Conservation (phyloP, 495 filamentous ascomycete species). For the Glutinoglossum americanum region DNA sequence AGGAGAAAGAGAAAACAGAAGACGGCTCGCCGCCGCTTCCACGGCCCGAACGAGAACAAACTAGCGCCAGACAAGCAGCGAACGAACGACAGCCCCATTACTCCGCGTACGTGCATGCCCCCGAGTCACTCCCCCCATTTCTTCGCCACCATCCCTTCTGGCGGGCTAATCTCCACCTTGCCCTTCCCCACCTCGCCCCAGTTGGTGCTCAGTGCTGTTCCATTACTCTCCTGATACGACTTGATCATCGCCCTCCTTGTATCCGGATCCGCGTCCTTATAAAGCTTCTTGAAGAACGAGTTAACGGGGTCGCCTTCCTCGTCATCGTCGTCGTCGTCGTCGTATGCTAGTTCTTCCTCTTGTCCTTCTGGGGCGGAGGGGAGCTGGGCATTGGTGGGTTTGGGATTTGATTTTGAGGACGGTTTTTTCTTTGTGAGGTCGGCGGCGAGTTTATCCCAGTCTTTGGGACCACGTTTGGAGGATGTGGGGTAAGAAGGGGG, state of each 20-base stretch:
- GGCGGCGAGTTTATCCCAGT: slow-evolving; percentile 70
- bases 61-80: too few relatives aligned
- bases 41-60: too few relatives aligned
- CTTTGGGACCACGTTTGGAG: slow-evolving; percentile 58
- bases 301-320: slow-evolving; percentile 51
- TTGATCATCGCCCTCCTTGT: slow-evolving; percentile 91
- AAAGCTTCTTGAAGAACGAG: slow-evolving; percentile 80
- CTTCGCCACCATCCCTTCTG: slow-evolving; percentile 57
- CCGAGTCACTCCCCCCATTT: slow-evolving; percentile 28
- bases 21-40: too few relatives aligned
- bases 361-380: slow-evolving; percentile 6
- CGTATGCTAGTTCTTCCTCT: slow-evolving; percentile 22
- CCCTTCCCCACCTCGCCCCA: slow-evolving; percentile 66
- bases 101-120: too few relatives aligned
- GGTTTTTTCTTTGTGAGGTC: slow-evolving; percentile 25
- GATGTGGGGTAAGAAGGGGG: slow-evolving; percentile 57
- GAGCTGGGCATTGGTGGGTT: not conserved
- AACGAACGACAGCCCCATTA: too few relatives aligned
- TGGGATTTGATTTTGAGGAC: not conserved
- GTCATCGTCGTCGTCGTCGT: slow-evolving; percentile 40
- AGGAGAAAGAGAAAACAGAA: too few relatives aligned
- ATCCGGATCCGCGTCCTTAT: slow-evolving; percentile 56
- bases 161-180: slow-evolving; percentile 49
- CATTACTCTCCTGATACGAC: slow-evolving; percentile 82
- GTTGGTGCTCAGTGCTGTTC: slow-evolving; percentile 80